Conservation (phyloP, 768 basidiomycete genomes). For the Cyathus striatus region DNA sequence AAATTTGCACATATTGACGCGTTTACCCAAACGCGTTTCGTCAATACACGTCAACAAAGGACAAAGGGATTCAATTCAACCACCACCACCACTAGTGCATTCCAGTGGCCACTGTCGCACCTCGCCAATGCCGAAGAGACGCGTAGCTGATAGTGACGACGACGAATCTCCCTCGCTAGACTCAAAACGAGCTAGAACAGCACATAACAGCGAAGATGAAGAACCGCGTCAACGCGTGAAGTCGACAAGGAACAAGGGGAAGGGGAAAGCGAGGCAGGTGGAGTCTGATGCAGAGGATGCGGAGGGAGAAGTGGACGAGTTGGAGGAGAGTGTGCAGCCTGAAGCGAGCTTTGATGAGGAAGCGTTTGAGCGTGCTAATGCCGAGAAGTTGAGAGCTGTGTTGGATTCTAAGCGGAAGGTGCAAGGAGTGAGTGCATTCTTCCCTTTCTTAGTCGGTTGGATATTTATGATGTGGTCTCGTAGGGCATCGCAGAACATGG, state of each 20-base stretch:
- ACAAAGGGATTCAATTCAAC: neutral
- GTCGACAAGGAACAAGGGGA: slow-evolving; percentile 19
- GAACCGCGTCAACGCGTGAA: slow-evolving; percentile 9
- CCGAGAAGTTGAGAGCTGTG: slow-evolving; percentile 47
- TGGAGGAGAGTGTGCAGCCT: slow-evolving; percentile 30
- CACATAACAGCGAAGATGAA: slow-evolving; percentile 16
- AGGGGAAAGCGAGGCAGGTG: slow-evolving; percentile 24
- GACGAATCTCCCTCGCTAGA: slow-evolving; percentile 20
- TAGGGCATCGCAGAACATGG: slow-evolving; percentile 83
- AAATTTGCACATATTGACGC: neutral
- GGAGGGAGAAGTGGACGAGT: slow-evolving; percentile 20
- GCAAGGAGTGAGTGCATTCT: slow-evolving; percentile 37
- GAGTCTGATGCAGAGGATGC: slow-evolving; percentile 24
- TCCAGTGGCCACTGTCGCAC: too few relatives aligned
- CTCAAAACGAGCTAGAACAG: slow-evolving; percentile 27
- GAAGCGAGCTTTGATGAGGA: slow-evolving; percentile 57
- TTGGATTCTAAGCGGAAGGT: slow-evolving; percentile 43
- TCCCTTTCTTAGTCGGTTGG: neutral
- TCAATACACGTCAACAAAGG: neutral
- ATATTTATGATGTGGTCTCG: neutral
- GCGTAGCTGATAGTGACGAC: slow-evolving; percentile 41
- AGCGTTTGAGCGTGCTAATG: slow-evolving; percentile 58
- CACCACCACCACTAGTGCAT: neutral
- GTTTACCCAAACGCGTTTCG: neutral
- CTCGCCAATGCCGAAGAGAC: slow-evolving; percentile 56